Conservation (phyloP, 768 basidiomycete species). For the Kondoa subrosea region DNA sequence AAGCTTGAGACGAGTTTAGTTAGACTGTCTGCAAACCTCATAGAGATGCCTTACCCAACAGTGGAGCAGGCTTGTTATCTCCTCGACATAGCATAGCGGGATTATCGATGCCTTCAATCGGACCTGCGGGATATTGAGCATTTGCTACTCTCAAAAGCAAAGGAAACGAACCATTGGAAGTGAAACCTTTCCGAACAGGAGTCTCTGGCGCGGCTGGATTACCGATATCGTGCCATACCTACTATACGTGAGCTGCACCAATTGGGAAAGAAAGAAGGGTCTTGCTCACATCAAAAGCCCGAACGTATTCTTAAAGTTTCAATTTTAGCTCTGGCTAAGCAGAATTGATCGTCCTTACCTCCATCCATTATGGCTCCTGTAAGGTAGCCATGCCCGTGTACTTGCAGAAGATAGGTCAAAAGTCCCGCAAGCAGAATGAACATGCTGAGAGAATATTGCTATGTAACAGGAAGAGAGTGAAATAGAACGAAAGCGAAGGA, state of each 20-base stretch:
- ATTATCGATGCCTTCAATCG: background rate
- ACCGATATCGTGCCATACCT: background rate
- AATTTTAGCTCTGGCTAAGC: background rate
- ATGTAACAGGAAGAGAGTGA: no score
- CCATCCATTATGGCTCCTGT: background rate
- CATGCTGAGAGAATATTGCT: no score
- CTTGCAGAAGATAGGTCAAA: background rate
- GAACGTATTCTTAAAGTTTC: background rate
- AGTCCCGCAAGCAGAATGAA: background rate
- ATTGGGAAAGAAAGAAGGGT: background rate
- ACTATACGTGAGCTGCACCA: background rate
- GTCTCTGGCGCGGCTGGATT: background rate
- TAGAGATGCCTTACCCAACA: background rate
- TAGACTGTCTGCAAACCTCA: background rate
- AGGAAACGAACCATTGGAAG: background rate
- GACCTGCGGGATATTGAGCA: background rate
- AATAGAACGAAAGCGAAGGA: no score
- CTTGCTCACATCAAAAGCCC: background rate
- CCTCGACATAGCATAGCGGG: background rate
- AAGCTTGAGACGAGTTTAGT: background rate
- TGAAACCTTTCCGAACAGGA: background rate
- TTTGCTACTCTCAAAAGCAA: background rate
- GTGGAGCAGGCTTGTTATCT: background rate
- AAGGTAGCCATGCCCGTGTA: background rate
- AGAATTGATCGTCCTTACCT: background rate